A percentile compares a stretch with the other conserved stretches of the same genome.
These are phyloP conservation scores for Lactarius vividus DNA, from an alignment of 768 basidiomycete species.

Conservation along the genomic window DNA sequence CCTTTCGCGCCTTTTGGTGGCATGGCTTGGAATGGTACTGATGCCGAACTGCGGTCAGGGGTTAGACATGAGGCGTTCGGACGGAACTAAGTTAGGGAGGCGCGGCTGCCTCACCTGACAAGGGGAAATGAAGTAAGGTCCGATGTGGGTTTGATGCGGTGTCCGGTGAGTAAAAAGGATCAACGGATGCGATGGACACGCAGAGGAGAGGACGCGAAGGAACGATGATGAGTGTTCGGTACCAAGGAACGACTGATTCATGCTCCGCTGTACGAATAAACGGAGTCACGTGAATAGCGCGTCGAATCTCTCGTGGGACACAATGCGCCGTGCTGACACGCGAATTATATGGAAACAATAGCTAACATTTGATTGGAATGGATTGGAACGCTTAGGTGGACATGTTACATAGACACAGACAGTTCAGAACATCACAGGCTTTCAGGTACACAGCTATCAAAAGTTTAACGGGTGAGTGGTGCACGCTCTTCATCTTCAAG, in stretches of 20 bases:
- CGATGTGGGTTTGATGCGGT: no score
- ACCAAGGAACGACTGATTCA: no score
- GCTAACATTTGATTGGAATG: neutral
- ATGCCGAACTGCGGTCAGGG: neutral
- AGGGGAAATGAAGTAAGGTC: neutral
- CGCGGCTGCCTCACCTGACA: neutral
- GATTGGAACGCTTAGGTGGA: neutral
- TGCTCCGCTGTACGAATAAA: slow-evolving; percentile 3
- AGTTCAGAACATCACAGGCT: neutral
- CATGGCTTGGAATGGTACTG: neutral
- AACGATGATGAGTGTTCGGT: slow-evolving; percentile 16
- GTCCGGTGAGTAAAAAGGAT: neutral
- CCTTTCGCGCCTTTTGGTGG: slow-evolving; percentile 22
- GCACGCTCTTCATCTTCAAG: slow-evolving; percentile 86
- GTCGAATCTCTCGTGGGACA: neutral
- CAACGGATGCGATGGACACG: neutral
- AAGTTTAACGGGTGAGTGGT: slow-evolving; percentile 56
- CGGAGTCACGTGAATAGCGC: slow-evolving; percentile 23
- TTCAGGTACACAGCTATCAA: neutral
- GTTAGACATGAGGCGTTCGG: neutral
- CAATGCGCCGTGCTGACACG: neutral
- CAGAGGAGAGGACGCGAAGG: neutral
- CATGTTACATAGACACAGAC: neutral
- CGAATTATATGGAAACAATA: neutral
- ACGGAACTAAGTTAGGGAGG: neutral